These are phyloP conservation scores for Helotiales sp. DNA, from an alignment of 2,329 filamentous ascomycete genomes.

Conservation along the genomic window DNA sequence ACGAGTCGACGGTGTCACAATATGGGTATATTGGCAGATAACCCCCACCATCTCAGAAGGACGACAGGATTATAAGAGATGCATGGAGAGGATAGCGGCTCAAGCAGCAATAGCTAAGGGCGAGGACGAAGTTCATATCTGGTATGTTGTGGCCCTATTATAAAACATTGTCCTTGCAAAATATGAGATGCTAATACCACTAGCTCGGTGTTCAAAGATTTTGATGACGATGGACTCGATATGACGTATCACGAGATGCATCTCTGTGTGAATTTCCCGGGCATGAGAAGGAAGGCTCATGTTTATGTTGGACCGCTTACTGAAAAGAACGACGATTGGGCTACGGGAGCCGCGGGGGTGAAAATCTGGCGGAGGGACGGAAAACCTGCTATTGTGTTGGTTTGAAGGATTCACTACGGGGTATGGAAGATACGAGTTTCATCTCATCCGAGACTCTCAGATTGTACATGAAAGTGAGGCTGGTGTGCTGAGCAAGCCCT, in stretches of 20 bases:
- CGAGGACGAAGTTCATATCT: neutral
- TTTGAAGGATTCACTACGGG: neutral
- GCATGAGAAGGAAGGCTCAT: neutral
- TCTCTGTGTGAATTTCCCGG: neutral
- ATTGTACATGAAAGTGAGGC: neutral
- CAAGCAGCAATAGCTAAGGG: neutral
- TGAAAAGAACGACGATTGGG: neutral
- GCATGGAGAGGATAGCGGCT: neutral
- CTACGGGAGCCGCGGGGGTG: no score
- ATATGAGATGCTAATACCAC: neutral
- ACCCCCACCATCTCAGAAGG: no score
- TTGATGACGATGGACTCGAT: neutral
- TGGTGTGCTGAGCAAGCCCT: neutral
- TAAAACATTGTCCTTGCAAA: neutral
- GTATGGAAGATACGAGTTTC: neutral
- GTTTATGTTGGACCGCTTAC: neutral
- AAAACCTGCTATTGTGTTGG: conserved; percentile 1
- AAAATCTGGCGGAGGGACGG: neutral
- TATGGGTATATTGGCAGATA: no score
- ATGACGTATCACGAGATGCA: neutral
- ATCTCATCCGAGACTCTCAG: neutral
- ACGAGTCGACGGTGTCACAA: no score
- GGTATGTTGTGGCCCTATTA: neutral
- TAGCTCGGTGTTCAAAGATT: neutral
- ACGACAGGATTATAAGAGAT: neutral